phyloP scores from a whole-genome alignment of 345 rosid genomes.

The Diplotaxis tenuifolia region DNA sequence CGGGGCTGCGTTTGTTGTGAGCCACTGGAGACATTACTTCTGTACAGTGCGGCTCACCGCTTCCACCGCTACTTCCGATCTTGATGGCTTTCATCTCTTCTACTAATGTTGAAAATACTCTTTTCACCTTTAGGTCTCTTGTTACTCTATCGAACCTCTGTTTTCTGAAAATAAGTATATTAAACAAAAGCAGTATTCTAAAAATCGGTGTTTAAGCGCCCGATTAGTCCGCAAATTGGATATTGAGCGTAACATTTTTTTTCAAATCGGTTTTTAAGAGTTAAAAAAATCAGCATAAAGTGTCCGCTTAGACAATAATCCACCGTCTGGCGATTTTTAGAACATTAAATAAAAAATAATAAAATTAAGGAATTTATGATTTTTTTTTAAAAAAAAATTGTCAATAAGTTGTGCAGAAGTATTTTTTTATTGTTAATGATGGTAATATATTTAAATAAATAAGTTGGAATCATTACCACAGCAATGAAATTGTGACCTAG shows the following conservation, averaged over 20 bases:
- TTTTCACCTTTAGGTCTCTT: conserved; percentile 60
- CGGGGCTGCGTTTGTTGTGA: conserved; percentile 72
- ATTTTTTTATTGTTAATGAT: not conserved
- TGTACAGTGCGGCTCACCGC: conserved; percentile 45
- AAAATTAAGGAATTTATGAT: not conserved
- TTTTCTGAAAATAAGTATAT: conserved; percentile 44
- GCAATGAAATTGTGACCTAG: not conserved
- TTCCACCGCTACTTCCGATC: conserved; percentile 17
- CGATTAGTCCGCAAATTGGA: too few species aligned
- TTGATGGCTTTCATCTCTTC: conserved; percentile 76
- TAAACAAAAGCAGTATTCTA: not conserved
- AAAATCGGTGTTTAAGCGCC: too few species aligned
- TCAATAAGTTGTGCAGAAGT: not conserved
- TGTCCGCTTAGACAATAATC: too few species aligned
- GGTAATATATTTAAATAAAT: not conserved
- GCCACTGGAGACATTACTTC: conserved; percentile 90
- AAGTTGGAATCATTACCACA: not conserved
- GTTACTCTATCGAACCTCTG: conserved; percentile 77
- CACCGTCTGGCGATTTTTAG: too few species aligned
- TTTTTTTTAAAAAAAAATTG: not conserved
- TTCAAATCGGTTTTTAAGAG: too few species aligned
- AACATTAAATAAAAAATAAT: too few species aligned
- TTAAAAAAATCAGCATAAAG: too few species aligned
- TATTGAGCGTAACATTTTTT: too few species aligned
- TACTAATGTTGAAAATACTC: conserved; percentile 71